Percentiles rank a stretch among this genome's conserved stretches.
phyloP scores from a whole-genome alignment of 805 yeast genomes.

The Kuraishia cidri region DNA sequence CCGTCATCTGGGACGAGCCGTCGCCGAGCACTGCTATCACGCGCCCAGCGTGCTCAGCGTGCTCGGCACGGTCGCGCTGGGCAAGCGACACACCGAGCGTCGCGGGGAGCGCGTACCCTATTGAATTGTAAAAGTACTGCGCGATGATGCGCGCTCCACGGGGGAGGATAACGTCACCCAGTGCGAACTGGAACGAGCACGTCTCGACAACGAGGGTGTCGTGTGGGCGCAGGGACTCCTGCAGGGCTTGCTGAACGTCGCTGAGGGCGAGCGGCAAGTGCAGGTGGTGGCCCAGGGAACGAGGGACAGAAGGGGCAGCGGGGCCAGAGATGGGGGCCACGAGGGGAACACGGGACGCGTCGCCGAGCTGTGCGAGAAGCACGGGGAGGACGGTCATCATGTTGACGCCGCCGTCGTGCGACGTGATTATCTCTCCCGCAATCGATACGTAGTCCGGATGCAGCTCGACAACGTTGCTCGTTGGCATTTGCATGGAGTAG shows the following conservation, averaged over 20 bases:
- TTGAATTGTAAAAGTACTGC: constrained; percentile 75
- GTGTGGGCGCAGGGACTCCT: constrained; percentile 33
- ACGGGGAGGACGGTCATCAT: constrained; percentile 22
- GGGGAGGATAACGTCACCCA: constrained; percentile 61
- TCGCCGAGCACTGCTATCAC: constrained; percentile 79
- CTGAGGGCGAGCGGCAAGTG: not conserved
- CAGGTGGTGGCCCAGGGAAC: no score
- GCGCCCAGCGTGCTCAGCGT: no score
- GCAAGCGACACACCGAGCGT: constrained; percentile 79
- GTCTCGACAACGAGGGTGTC: constrained; percentile 75
- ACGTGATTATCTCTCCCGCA: constrained; percentile 23
- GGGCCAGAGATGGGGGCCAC: not conserved
- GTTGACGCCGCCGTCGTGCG: constrained; percentile 14
- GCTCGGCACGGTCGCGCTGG: constrained; percentile 37
- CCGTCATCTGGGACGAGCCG: constrained; percentile 92
- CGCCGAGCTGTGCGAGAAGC: not conserved
- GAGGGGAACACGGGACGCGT: not conserved
- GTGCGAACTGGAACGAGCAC: constrained; percentile 73
- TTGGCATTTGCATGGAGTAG: constrained; percentile 29
- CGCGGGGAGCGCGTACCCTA: constrained; percentile 85
- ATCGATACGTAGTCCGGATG: constrained; percentile 32
- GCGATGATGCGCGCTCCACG: constrained; percentile 39
- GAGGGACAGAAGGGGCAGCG: no score
- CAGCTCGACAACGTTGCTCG: constrained; percentile 20
- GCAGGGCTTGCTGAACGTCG: not conserved